Evolutionary conservation across 192 early-diverging fungal species (phyloP).

Genomic region (Lobosporangium transversale): DNA sequence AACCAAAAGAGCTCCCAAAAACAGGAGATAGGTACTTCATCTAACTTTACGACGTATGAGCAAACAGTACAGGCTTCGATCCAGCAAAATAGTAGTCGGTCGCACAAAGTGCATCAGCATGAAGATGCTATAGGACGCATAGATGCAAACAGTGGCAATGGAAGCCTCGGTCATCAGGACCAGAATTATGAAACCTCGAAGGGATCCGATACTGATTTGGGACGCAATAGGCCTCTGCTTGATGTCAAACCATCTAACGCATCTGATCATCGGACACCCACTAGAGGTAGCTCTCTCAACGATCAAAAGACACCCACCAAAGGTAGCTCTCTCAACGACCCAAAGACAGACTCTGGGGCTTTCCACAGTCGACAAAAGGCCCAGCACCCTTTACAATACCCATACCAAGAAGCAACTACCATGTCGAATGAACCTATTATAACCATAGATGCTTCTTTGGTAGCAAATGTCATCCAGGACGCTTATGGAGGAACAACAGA

Average conservation of each 20-base stretch:
- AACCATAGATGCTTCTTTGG: not conserved
- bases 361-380: slow-evolving; percentile 26
- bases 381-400: slow-evolving; percentile 7
- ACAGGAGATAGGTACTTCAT: not conserved
- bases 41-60: not conserved
- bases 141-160: not conserved
- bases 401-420: slow-evolving; percentile 14
- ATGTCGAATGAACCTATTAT: slow-evolving; percentile 30
- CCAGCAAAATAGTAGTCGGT: not conserved
- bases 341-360: slow-evolving; percentile 25
- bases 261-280: slow-evolving; percentile 4
- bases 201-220: slow-evolving; percentile 19
- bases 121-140: not conserved
- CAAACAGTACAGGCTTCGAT: slow-evolving; percentile 12
- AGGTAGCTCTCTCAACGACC: slow-evolving; percentile 32
- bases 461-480: slow-evolving; percentile 9
- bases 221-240: slow-evolving; percentile 26
- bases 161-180: not conserved
- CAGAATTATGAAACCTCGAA: not conserved
- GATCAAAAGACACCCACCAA: slow-evolving; percentile 13
- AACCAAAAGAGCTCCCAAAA: slow-evolving; percentile 4
- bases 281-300: slow-evolving; percentile 29
- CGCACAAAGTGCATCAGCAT: slow-evolving; percentile 7
- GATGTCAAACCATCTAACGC: slow-evolving; percentile 18
- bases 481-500: slow-evolving; percentile 40